Percentiles rank a stretch among this genome's conserved stretches.
phyloP scores from a whole-genome alignment of 805 yeast species.

The Metschnikowia rubicola region DNA sequence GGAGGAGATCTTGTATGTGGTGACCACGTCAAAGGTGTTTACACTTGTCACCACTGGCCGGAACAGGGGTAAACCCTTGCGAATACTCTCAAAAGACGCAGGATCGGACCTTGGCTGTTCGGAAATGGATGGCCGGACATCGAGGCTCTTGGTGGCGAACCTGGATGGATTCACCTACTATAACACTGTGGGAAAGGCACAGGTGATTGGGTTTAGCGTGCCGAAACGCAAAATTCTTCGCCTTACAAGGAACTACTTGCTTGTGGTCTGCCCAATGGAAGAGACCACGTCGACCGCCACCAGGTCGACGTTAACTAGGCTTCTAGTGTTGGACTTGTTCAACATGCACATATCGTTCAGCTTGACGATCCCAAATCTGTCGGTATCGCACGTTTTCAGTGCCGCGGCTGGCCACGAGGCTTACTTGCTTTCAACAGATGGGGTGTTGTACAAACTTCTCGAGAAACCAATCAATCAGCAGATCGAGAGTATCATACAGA shows the following conservation, averaged over 20 bases:
- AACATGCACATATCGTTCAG: constrained; percentile 71
- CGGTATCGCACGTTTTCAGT: constrained; percentile 56
- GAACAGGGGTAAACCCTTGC: constrained; percentile 61
- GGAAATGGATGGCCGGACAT: constrained; percentile 38
- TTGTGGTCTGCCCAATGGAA: constrained; percentile 51
- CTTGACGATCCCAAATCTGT: constrained; percentile 57
- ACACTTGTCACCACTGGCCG: constrained; percentile 76
- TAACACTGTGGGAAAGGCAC: constrained; percentile 50
- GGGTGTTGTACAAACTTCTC: constrained; percentile 61
- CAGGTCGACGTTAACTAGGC: constrained; percentile 43
- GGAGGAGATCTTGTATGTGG: constrained; percentile 54
- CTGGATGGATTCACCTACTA: constrained; percentile 64
- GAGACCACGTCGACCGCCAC: constrained; percentile 20
- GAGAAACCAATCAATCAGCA: constrained; percentile 69
- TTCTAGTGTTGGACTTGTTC: constrained; percentile 64
- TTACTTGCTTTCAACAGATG: constrained; percentile 68
- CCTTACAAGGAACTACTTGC: constrained; percentile 49
- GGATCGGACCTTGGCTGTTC: constrained; percentile 53
- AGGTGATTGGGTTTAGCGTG: constrained; percentile 53
- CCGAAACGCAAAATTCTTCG: constrained; percentile 52
- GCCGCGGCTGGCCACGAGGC: constrained; percentile 48
- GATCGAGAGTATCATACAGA: constrained; percentile 61
- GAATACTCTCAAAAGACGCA: constrained; percentile 40
- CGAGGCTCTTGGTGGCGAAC: constrained; percentile 61
- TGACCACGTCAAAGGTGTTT: constrained; percentile 70